Base-by-base conservation (phyloP, 306 rosid species). In the Ochetophila trinervis region DNA sequence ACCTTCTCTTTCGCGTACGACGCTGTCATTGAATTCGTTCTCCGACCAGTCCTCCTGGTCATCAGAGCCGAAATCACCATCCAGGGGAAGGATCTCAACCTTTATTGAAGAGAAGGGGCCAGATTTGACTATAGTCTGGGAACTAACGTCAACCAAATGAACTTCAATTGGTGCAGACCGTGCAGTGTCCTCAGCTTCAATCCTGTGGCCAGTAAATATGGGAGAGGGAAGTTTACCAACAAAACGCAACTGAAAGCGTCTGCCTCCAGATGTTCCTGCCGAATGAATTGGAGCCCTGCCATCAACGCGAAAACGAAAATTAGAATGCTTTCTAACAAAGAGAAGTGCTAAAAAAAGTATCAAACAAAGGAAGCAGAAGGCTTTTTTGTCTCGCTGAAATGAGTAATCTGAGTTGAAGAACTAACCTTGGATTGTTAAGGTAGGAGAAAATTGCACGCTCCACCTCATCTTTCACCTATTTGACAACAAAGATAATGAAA, bases 31-130 rank as follows among this genome's bases (percentile, higher is more conserved):
- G 81, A 87, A 87, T 16, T 90, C 81, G 14, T 0, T 57, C 70
- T 79, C 73, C 2, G 76, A 74, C 96, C 91, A 85, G 63, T 85
- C 85, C 32, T 87, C 86, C 54, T 32, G 57, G 4, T 69, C 87
- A 59, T 56, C 8, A 0, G 63, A 70, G 42, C 81, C 74, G 19
- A 87, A 85, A 11, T 76, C 94, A 13, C 88, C 89, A 9, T 70
- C n/a, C 21, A 90, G 74, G 16, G 59, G 74, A 21, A 83, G 72
- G 13, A 90, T 60, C 77, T 83, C 73, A 50, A 90, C 44, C 74
- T 60, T 87, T 0, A 58, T 36, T 11, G 84, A 79, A 59, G 91
- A 79, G 4, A 83, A 49, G 1, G 86, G 79, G 36, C 86, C 90
- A 1, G 74, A 51, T 2, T 0, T 30, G 36, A 90, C 88, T 14